These are phyloP conservation scores for Eragrostis tef DNA, from an alignment of 202 grass and related monocot genomes.

Conservation along the genomic window DNA sequence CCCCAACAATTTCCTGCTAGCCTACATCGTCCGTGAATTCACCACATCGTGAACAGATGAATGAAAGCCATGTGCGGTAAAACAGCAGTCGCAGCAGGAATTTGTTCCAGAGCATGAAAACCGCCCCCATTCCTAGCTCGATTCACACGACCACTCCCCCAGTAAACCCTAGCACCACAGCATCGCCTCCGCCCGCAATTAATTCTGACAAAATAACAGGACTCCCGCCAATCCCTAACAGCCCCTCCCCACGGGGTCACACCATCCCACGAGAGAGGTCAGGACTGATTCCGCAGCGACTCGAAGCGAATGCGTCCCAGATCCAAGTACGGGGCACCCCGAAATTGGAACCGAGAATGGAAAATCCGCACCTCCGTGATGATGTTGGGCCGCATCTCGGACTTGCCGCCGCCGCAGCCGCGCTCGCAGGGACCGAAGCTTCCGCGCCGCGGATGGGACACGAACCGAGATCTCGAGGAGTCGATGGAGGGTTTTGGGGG, in stretches of 20 bases:
- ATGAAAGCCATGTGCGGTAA: not conserved
- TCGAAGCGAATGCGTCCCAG: conserved; percentile 27
- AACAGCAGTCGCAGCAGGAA: conserved; percentile 8
- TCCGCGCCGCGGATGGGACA: not conserved
- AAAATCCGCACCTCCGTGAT: conserved; percentile 82
- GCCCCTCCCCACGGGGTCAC: not conserved
- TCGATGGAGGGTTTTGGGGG: conserved; percentile 33
- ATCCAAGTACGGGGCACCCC: conserved; percentile 9
- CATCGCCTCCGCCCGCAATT: not conserved
- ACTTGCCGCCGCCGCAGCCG: not conserved
- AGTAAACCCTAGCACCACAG: conserved; percentile 22
- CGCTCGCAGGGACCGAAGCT: conserved; percentile 37
- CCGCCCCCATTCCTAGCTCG: not conserved
- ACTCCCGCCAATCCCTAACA: not conserved
- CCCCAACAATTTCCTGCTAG: not conserved
- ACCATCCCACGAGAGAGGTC: not conserved
- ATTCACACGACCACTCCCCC: conserved; percentile 12
- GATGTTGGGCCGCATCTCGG: conserved; percentile 87
- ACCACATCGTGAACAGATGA: too few relatives aligned
- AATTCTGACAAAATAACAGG: not conserved
- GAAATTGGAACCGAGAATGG: not conserved
- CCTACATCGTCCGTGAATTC: not conserved
- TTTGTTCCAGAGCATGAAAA: not conserved
- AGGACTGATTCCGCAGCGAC: conserved; percentile 4
- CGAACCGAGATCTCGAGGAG: conserved; percentile 43